Percentiles rank a stretch among this genome's conserved stretches.
These are phyloP conservation scores for Coemansia asiatica DNA, from an alignment of 192 early-diverging fungal species.

Conservation along the genomic window DNA sequence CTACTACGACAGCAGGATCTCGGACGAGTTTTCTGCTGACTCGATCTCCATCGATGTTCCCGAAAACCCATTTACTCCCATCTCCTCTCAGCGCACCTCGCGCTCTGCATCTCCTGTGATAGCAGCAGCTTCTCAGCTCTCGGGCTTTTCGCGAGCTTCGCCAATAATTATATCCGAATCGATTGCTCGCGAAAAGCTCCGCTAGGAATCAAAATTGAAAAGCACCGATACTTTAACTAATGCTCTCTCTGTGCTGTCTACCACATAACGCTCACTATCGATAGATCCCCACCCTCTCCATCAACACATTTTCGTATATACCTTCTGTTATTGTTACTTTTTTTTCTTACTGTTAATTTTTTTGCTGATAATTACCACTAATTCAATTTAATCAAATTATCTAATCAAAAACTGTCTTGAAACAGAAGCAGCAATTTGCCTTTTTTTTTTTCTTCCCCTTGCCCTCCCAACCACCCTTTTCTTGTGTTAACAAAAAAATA, in stretches of 20 bases:
- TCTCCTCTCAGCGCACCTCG: conserved; percentile 35
- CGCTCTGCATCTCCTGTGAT: conserved; percentile 35
- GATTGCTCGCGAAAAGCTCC: conserved; percentile 29
- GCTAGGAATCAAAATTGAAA: not conserved
- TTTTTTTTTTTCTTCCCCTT: not conserved
- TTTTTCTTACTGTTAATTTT: not conserved
- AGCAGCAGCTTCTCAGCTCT: conserved; percentile 15
- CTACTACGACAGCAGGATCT: conserved; percentile 39
- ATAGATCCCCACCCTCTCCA: not conserved
- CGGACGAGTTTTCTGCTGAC: conserved; percentile 34
- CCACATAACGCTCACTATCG: no score
- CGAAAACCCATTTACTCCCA: conserved; percentile 31
- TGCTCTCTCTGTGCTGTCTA: no score
- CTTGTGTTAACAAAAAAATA: not conserved
- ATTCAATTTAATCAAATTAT: not conserved
- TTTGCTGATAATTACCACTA: not conserved
- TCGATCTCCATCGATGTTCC: conserved; percentile 49
- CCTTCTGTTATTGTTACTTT: not conserved
- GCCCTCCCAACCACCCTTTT: not conserved
- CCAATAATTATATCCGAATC: conserved; percentile 8
- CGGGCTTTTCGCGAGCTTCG: conserved; percentile 11
- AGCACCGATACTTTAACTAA: no score
- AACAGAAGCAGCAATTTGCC: no score
- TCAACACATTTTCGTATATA: not conserved
- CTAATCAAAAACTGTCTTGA: not conserved